A percentile compares a stretch with the other conserved stretches of the same genome.
These are phyloP conservation scores for Jackrogersella minutella DNA, from an alignment of 495 filamentous ascomycete genomes.

Conservation along the genomic window DNA sequence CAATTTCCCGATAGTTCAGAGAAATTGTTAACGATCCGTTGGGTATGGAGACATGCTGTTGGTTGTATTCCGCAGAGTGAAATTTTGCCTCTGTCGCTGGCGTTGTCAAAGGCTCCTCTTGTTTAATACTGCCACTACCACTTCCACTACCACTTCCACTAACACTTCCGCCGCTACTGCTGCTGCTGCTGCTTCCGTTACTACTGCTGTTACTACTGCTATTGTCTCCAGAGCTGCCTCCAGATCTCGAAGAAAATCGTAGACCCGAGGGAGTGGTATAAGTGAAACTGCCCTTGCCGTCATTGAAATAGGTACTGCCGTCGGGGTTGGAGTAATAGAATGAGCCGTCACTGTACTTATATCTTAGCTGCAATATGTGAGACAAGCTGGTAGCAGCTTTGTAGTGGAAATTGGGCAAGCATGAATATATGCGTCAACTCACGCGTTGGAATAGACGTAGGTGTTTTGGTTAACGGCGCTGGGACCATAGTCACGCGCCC, in stretches of 20 bases:
- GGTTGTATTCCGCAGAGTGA: neutral
- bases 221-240: slow-evolving; percentile 32
- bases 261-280: slow-evolving; percentile 53
- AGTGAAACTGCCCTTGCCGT: slow-evolving; percentile 51
- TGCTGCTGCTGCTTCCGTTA: slow-evolving; percentile 14
- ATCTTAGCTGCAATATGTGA: neutral
- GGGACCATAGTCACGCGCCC: slow-evolving; percentile 60
- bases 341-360: slow-evolving; percentile 54
- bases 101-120: slow-evolving; percentile 2
- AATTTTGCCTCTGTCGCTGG: neutral
- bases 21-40: neutral
- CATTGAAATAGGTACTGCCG: slow-evolving; percentile 57
- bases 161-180: slow-evolving; percentile 8
- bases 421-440: slow-evolving; percentile 28
- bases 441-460: slow-evolving; percentile 66
- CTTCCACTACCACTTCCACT: no score
- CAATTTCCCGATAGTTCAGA: neutral
- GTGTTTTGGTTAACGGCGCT: slow-evolving; percentile 56
- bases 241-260: slow-evolving; percentile 34
- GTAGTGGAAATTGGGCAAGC: neutral
- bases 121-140: slow-evolving; percentile 15
- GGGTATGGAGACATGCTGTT: neutral
- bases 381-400: neutral
- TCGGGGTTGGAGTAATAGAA: slow-evolving; percentile 69
- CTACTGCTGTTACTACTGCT: slow-evolving; percentile 11